These are phyloP conservation scores for Gracilaria domingensis DNA, from an alignment of 23 red algal species.

Conservation along the genomic window DNA sequence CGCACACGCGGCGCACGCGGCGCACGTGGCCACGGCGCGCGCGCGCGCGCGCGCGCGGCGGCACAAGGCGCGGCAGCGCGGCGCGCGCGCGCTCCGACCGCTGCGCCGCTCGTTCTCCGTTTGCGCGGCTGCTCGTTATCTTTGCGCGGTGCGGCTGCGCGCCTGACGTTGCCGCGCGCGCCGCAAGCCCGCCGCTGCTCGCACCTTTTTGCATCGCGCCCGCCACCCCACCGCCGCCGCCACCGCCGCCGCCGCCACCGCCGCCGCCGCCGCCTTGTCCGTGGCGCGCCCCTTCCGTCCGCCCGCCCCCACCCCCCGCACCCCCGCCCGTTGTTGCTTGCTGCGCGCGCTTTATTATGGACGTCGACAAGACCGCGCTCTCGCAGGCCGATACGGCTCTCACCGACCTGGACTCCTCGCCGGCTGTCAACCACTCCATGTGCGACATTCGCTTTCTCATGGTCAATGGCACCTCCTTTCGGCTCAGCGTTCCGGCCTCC, in stretches of 20 bases:
- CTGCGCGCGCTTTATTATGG: not conserved
- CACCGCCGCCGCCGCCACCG: not conserved
- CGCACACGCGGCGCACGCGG: too few relatives aligned
- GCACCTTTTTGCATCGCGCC: too few relatives aligned
- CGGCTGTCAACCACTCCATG: slow-evolving; percentile 14
- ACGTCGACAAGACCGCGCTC: slow-evolving; percentile 23
- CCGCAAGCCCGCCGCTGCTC: too few relatives aligned
- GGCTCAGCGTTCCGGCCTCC: slow-evolving; percentile 27
- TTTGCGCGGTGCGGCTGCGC: too few relatives aligned
- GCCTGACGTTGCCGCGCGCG: too few relatives aligned
- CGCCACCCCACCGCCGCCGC: not conserved
- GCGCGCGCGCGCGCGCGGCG: too few relatives aligned
- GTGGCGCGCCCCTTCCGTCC: too few relatives aligned
- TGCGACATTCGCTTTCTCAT: slow-evolving; percentile 70
- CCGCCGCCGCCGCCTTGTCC: not conserved
- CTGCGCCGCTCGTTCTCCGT: too few relatives aligned
- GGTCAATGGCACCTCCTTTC: slow-evolving; percentile 71
- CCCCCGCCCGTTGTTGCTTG: not conserved
- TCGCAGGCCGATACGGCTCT: slow-evolving; percentile 32
- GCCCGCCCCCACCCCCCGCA: not conserved
- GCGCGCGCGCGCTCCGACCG: too few relatives aligned
- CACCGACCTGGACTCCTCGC: slow-evolving; percentile 24
- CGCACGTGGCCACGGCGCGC: too few relatives aligned
- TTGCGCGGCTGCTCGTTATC: too few relatives aligned
- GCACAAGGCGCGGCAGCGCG: too few relatives aligned